phyloP scores from a whole-genome alignment of 768 basidiomycete genomes.

The Rhizopogon rudus region DNA sequence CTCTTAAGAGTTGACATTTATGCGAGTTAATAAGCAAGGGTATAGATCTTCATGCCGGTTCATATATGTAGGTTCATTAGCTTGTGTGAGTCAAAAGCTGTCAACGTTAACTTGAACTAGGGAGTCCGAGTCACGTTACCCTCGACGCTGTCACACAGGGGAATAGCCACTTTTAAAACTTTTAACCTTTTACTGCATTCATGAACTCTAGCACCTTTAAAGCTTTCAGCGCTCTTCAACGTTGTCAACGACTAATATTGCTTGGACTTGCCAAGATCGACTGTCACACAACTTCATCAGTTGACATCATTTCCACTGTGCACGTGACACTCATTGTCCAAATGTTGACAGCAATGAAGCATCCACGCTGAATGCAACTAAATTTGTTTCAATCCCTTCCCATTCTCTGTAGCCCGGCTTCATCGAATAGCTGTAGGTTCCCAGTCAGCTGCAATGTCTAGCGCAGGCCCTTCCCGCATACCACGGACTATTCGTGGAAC shows the following conservation, averaged over 20 bases:
- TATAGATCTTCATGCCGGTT: neutral
- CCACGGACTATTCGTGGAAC: constrained; percentile 32
- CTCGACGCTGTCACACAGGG: constrained; percentile 1
- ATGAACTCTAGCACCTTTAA: no score
- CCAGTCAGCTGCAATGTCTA: neutral
- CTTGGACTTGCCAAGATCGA: no score
- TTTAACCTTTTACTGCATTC: no score
- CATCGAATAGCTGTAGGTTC: neutral
- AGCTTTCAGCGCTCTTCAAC: no score
- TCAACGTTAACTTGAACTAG: no score
- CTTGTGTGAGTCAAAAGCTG: neutral
- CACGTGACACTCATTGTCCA: no score
- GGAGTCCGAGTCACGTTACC: neutral
- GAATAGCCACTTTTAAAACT: neutral
- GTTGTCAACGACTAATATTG: no score
- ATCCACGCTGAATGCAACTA: no score
- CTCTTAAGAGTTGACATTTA: constrained; percentile 28
- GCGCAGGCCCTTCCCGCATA: neutral
- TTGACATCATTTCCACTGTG: no score
- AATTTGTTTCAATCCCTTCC: neutral
- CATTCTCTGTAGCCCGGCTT: neutral
- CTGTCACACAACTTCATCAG: no score
- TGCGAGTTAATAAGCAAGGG: neutral
- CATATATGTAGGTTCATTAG: neutral
- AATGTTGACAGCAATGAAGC: no score